Conservation (phyloP, 202 grass and related monocot species). For the Carex arenaria region DNA sequence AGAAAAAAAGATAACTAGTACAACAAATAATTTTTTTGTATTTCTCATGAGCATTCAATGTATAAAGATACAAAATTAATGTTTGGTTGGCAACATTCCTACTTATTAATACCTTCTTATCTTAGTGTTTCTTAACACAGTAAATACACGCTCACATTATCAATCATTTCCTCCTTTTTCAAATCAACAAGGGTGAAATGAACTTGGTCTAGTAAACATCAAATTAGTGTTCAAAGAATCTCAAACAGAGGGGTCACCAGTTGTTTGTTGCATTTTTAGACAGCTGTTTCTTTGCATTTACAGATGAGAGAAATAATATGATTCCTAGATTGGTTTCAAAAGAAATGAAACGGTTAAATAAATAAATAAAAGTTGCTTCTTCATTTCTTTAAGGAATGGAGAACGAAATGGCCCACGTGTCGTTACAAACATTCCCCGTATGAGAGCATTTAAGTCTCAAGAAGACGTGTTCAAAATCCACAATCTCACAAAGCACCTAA, state of each 20-base stretch:
- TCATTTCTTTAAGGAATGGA: background rate
- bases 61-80: background rate
- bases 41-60: background rate
- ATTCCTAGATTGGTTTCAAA: background rate
- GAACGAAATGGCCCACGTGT: background rate
- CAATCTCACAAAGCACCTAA: too few relatives aligned
- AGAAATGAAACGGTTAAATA: background rate
- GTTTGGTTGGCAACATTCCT: background rate
- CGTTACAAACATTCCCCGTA: background rate
- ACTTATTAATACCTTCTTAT: background rate
- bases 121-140: background rate
- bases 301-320: background rate
- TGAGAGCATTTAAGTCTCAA: background rate
- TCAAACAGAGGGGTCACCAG: background rate
- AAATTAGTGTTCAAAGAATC: background rate
- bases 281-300: background rate
- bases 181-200: background rate
- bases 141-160: background rate
- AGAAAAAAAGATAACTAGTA: background rate
- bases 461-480: background rate
- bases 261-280: background rate
- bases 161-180: background rate
- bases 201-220: background rate
- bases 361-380: background rate
- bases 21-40: background rate